phyloP scores from a whole-genome alignment of 2,329 filamentous ascomycete genomes.

The Bretziella fagacearum region DNA sequence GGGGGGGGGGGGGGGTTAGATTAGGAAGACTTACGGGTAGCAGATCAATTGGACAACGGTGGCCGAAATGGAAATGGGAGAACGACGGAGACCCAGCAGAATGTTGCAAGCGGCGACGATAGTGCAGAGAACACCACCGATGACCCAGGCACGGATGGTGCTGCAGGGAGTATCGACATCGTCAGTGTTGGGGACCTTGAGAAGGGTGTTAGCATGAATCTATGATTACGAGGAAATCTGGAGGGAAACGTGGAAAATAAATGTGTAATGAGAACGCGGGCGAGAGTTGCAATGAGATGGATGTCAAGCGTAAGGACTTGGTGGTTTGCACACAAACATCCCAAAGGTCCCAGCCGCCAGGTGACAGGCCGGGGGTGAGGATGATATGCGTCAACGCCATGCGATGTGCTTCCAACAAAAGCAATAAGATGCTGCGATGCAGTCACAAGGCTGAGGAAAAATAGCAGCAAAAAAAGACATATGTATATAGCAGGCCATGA shows the following conservation, averaged over 20 bases:
- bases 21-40: conserved; percentile 25
- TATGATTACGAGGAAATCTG: neutral
- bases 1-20: neutral
- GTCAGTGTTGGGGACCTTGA: conserved; percentile 23
- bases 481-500: too few species aligned
- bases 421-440: neutral
- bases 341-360: neutral
- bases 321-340: neutral
- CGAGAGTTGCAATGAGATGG: neutral
- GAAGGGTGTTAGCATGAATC: conserved; percentile 7
- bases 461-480: neutral
- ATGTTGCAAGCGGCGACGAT: conserved; percentile 40
- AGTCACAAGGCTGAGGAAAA: neutral
- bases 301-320: too few species aligned
- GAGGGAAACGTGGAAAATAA: neutral
- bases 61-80: conserved; percentile 34
- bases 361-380: neutral
- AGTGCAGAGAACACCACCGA: conserved; percentile 40
- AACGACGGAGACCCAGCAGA: conserved; percentile 32
- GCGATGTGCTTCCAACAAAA: neutral
- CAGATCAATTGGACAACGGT: conserved; percentile 39
- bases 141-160: conserved; percentile 43
- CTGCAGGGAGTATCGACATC: conserved; percentile 36
- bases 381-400: neutral
- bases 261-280: conserved; percentile 22